Evolutionary conservation across 768 basidiomycete species (phyloP).

Genomic region (Daedaleopsis sinensis): DNA sequence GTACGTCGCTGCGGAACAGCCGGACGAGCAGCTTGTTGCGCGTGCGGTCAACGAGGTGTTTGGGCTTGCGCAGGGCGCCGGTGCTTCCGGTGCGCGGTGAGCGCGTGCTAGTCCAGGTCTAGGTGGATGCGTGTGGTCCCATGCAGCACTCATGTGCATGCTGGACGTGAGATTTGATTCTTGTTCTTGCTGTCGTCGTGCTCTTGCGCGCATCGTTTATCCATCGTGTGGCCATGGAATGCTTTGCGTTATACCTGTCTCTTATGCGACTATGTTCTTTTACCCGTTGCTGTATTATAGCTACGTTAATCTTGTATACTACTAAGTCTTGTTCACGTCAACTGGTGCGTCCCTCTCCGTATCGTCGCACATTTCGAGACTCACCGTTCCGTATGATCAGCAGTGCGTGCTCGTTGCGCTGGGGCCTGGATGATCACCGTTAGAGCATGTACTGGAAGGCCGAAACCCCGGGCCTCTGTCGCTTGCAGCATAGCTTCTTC

Average conservation of each 20-base stretch:
- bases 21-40: conserved; percentile 25
- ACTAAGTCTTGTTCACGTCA: not conserved
- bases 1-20: conserved; percentile 14
- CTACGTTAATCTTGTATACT: not conserved
- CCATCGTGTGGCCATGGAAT: too few species aligned
- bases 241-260: not conserved
- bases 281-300: not conserved
- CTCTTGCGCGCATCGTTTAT: too few species aligned
- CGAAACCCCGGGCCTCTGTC: not conserved
- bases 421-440: too few species aligned
- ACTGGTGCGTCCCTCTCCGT: too few species aligned
- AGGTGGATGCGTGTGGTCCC: too few species aligned
- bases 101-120: not conserved
- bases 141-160: too few species aligned
- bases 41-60: conserved; percentile 23
- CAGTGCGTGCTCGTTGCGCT: too few species aligned
- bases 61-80: not conserved
- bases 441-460: too few species aligned
- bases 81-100: not conserved
- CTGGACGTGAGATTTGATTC: not conserved
- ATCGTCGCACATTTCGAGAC: too few species aligned
- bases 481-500: not conserved
- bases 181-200: too few species aligned
- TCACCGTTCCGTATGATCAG: too few species aligned
- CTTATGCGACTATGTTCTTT: not conserved